Percentiles rank a stretch among this genome's conserved stretches.
These are phyloP conservation scores for Abelmoschus esculentus DNA, from an alignment of 345 rosid species.

Conservation along the genomic window DNA sequence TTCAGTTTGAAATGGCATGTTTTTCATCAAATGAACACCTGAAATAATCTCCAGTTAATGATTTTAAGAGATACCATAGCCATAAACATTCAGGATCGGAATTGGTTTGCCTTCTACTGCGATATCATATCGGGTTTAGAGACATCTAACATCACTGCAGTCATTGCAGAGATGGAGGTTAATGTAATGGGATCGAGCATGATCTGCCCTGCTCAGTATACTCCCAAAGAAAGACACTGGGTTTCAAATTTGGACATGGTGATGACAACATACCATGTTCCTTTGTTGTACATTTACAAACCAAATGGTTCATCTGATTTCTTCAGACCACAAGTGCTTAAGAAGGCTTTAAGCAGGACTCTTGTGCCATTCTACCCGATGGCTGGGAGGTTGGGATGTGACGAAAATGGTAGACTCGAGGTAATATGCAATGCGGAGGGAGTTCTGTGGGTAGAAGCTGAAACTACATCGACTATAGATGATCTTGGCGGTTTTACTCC, in stretches of 20 bases:
- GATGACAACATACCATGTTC: background rate
- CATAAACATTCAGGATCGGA: no score
- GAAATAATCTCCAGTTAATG: no score
- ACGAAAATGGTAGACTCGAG: conserved; percentile 14
- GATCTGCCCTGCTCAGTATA: background rate
- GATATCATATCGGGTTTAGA: background rate
- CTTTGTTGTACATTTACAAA: background rate
- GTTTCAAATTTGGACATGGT: background rate
- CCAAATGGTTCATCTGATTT: background rate
- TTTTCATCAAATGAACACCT: no score
- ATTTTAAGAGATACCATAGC: no score
- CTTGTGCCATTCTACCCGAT: background rate
- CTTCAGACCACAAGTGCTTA: background rate
- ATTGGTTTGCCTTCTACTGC: no score
- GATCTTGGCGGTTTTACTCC: conserved; percentile 24
- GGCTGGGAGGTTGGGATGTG: background rate
- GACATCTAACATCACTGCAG: background rate
- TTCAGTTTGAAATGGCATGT: no score
- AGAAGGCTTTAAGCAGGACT: background rate
- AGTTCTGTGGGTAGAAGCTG: conserved; percentile 24
- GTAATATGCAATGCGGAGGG: conserved; percentile 28
- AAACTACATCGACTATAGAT: conserved; percentile 12
- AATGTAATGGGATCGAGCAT: background rate
- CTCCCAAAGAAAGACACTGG: background rate
- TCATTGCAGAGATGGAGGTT: background rate